phyloP scores from a whole-genome alignment of 1,139 yeast genomes.

The Candida tropicalis region DNA sequence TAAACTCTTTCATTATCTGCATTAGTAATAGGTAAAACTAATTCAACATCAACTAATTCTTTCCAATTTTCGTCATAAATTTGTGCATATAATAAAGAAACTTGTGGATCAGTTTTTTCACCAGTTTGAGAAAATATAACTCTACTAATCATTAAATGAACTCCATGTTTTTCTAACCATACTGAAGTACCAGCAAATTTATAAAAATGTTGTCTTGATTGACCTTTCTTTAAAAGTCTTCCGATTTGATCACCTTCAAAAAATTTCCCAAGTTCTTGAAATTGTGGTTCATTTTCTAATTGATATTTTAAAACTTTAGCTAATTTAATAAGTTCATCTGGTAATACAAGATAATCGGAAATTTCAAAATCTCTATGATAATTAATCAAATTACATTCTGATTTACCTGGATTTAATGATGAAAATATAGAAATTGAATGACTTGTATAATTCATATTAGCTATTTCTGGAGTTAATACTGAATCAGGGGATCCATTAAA shows the following conservation, averaged over 20 bases:
- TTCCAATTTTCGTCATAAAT: conserved; percentile 50
- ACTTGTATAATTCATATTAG: conserved; percentile 7
- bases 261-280: conserved; percentile 22
- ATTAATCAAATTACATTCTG: neutral
- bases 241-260: conserved; percentile 21
- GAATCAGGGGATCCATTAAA: neutral
- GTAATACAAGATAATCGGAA: neutral
- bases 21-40: conserved; percentile 28
- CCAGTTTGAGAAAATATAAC: conserved; percentile 32
- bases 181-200: conserved; percentile 40
- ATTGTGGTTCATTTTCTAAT: conserved; percentile 20
- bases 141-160: conserved; percentile 37
- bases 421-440: conserved; percentile 8
- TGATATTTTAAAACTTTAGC: conserved; percentile 17
- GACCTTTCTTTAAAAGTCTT: conserved; percentile 21
- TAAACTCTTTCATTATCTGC: conserved; percentile 15
- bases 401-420: neutral
- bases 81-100: conserved; percentile 45
- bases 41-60: conserved; percentile 31
- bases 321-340: conserved; percentile 26
- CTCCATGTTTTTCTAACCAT: conserved; percentile 32
- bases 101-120: conserved; percentile 30
- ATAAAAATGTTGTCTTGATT: conserved; percentile 34
- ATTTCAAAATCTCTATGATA: neutral
- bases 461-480: neutral